Evolutionary conservation across 805 yeast genomes (phyloP), one percentile per base, ranked within the genome.

Genomic region (Zygotorulaspora danielsina): DNA sequence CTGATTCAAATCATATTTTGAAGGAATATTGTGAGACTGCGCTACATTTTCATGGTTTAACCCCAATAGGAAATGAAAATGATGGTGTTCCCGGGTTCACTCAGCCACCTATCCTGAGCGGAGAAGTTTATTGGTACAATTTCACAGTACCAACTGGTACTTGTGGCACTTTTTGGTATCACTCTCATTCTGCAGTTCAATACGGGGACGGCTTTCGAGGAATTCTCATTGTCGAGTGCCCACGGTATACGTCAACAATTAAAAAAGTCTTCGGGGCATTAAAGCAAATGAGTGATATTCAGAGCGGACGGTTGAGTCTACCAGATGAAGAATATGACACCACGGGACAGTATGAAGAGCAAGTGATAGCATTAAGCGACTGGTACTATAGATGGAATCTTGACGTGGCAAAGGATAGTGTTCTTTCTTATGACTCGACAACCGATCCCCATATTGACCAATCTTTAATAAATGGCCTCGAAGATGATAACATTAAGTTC

Each of bases 81-180:
- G 69, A 67, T 78, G 62, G 63, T 7, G 55, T 58, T 12, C 63
- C 63, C 4, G 46, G 46, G 4, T 38, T 83, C 15, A 78, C 85
- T 10, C 89, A 83, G 57, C 77, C 84, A 58, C 85, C 88, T 27
- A 80, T 83, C 46, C 70, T 77, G 27, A 78, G 81, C 9, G 81
- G 79, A 18, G 76, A 75, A 48, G 71, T 79, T 2, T 72, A 71
- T 56, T 61, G 78, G 49, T 72, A 76, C 45, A 54, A 59, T 25
- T 72, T 75, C 44, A 66, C 66, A 10, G 49, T 66, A 3, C 77
- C 77, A 33, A 37, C 40, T 22, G 57, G 55, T 38, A 69, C 67
- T 22, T 63, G 69, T 35, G 81, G 81, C 0, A 71, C 79, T 0
- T 71, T 58, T 39, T 76, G 81, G 81, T 76, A 74, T 51, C 81